Evolutionary conservation across 2,329 filamentous ascomycete species (phyloP), one percentile per base, ranked within the genome.

Genomic region (Pestalotiopsis sp.): DNA sequence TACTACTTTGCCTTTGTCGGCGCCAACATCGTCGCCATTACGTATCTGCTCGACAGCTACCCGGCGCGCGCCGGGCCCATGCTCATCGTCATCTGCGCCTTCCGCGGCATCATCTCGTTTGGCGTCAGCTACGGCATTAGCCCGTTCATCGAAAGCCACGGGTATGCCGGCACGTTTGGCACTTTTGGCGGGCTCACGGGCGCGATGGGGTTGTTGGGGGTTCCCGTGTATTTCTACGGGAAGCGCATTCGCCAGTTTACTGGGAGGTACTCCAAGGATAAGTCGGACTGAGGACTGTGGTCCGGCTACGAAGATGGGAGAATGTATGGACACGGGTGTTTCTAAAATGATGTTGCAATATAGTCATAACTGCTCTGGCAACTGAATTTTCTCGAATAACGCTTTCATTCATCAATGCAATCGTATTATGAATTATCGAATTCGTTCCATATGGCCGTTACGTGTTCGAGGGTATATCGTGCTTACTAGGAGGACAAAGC

Each of bases 81-180:
- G 2, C 72, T 85, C 23, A 79, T 85, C 3, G 79, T 85, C 45
- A 81, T 85, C 38, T 84, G 82, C 64, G 82, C 83, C 4, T 78
- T 83, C 70, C 76, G 83, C 2, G 83, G 83, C 0, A 80, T 85
- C 57, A 80, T 85, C 9, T 81, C 79, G 1, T 85, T 85, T 65
- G 83, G 82, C 72, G 70, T 74, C 6, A 73, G 69, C 60, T 77
- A 76, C 45, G 72, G 73, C 36, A 75, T 75, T 1, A 73, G 73
- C 6, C 78, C 78, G 13, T 79, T 78, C 58, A 72, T 77, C 2
- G 69, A 70, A 9, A 38, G 66, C 12, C 73, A 67, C 25, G 79
- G 79, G 0, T 80, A 79, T 36, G 79, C 80, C 69, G 77, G 77
- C 2, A 73, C 78, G 0, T 80, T 80, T 67, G 72, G 72, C 4